Conservation (phyloP, 2,329 filamentous ascomycete genomes). For the Fusarium chuoi region DNA sequence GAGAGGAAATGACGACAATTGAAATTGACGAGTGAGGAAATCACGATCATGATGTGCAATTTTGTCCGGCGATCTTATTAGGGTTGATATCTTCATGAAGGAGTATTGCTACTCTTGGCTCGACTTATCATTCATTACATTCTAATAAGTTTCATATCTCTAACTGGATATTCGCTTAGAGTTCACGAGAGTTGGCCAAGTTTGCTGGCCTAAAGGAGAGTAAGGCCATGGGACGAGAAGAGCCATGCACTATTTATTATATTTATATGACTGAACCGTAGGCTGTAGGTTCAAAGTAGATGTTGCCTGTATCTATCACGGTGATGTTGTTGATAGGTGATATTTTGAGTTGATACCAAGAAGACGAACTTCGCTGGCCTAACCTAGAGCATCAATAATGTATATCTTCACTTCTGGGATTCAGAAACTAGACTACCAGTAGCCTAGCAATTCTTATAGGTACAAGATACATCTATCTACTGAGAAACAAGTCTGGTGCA, state of each 20-base stretch:
- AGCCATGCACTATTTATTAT: too few relatives aligned
- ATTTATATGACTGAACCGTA: neutral
- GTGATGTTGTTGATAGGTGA: neutral
- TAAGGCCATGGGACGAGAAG: too few relatives aligned
- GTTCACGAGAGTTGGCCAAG: neutral
- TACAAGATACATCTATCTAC: too few relatives aligned
- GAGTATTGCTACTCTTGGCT: neutral
- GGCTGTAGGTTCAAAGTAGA: neutral
- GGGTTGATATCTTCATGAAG: too few relatives aligned
- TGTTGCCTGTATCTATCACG: neutral
- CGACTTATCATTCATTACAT: accelerated
- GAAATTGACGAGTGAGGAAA: slow-evolving; percentile 12
- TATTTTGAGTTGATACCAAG: neutral
- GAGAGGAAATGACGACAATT: neutral
- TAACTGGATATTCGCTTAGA: neutral
- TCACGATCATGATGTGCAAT: neutral
- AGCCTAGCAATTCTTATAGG: too few relatives aligned
- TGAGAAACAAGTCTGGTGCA: accelerated
- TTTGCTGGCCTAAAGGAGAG: too few relatives aligned
- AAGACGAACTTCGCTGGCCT: neutral
- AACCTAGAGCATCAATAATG: neutral
- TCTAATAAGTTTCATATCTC: neutral
- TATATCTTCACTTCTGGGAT: neutral
- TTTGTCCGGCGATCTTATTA: neutral
- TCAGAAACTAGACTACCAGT: too few relatives aligned